phyloP scores from a whole-genome alignment of 2,329 filamentous ascomycete species.

The Boeremia lycopersici region DNA sequence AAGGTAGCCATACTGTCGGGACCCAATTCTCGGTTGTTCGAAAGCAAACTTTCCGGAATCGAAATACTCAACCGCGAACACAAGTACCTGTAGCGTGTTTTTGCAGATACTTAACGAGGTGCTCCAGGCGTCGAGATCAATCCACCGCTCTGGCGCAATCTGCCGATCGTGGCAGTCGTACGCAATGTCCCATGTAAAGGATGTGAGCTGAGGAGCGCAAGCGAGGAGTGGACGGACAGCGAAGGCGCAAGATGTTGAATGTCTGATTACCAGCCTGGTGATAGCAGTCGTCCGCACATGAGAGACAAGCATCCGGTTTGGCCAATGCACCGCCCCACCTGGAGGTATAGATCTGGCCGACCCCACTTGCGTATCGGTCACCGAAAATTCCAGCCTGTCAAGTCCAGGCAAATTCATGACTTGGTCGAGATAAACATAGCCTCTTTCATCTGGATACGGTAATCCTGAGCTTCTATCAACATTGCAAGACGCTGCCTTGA shows the following conservation, averaged over 20 bases:
- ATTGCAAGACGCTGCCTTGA: slow-evolving; percentile 27
- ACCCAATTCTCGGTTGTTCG: slow-evolving; percentile 26
- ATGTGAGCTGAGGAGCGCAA: slow-evolving; percentile 26
- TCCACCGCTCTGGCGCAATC: slow-evolving; percentile 10
- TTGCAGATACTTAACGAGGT: slow-evolving; percentile 16
- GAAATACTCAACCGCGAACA: slow-evolving; percentile 31
- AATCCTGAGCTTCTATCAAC: slow-evolving; percentile 24
- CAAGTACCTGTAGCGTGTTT: slow-evolving; percentile 24
- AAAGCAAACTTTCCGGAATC: slow-evolving; percentile 24
- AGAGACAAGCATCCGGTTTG: slow-evolving; percentile 4
- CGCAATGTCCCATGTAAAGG: slow-evolving; percentile 33
- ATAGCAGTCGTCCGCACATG: slow-evolving; percentile 19
- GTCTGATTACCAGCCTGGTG: slow-evolving; percentile 28
- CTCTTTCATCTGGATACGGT: slow-evolving; percentile 10
- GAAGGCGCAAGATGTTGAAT: slow-evolving; percentile 16
- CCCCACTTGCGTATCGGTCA: slow-evolving; percentile 9
- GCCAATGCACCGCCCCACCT: background rate
- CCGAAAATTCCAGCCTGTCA: slow-evolving; percentile 22
- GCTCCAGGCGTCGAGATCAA: slow-evolving; percentile 27
- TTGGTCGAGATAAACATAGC: slow-evolving; percentile 15
- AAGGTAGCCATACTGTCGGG: slow-evolving; percentile 27
- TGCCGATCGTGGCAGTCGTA: slow-evolving; percentile 19
- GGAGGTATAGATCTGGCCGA: background rate
- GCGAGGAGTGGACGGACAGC: slow-evolving; percentile 16
- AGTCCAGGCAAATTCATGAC: slow-evolving; percentile 24